A percentile compares a stretch with the other conserved stretches of the same genome.
Conservation (phyloP, 1,139 yeast genomes). For the Trichomonascaceae sp. region DNA sequence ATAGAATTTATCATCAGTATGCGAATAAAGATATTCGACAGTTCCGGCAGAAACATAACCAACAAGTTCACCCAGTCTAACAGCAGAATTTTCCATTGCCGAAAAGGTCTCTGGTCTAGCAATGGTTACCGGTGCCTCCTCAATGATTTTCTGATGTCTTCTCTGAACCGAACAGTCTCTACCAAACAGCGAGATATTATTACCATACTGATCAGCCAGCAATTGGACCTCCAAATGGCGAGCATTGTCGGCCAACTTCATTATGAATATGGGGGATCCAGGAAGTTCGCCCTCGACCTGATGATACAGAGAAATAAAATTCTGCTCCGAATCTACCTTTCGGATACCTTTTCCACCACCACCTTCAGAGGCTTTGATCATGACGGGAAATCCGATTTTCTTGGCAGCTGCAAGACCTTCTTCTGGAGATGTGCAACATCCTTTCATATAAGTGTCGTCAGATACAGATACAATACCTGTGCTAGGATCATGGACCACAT, state of each 20-base stretch:
- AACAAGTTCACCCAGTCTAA: constrained; percentile 88
- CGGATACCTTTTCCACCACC: constrained; percentile 99
- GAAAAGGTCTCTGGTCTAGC: constrained; percentile 82
- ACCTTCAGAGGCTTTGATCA: constrained; percentile 97
- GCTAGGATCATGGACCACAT: constrained; percentile 58
- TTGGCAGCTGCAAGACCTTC: constrained; percentile 83
- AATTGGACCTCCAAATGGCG: constrained; percentile 94
- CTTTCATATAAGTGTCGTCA: constrained; percentile 74
- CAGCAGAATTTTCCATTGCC: constrained; percentile 95
- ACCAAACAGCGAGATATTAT: constrained; percentile 86
- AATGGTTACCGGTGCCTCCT: constrained; percentile 94
- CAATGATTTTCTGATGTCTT: constrained; percentile 94
- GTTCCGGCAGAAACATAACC: constrained; percentile 99
- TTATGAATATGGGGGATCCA: constrained; percentile 91
- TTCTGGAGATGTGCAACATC: constrained; percentile 80
- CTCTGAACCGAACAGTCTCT: constrained; percentile 97
- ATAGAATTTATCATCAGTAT: constrained; percentile 89
- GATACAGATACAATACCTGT: constrained; percentile 84
- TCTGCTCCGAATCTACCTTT: constrained; percentile 74
- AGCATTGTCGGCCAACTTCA: constrained; percentile 92
- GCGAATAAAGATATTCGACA: constrained; percentile 92
- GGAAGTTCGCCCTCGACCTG: constrained; percentile 95
- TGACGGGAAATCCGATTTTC: constrained; percentile 88
- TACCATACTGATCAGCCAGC: constrained; percentile 93
- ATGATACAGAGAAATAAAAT: constrained; percentile 62